Base-by-base conservation (phyloP, 2,329 filamentous ascomycete species). In the Exophiala aquamarina region DNA sequence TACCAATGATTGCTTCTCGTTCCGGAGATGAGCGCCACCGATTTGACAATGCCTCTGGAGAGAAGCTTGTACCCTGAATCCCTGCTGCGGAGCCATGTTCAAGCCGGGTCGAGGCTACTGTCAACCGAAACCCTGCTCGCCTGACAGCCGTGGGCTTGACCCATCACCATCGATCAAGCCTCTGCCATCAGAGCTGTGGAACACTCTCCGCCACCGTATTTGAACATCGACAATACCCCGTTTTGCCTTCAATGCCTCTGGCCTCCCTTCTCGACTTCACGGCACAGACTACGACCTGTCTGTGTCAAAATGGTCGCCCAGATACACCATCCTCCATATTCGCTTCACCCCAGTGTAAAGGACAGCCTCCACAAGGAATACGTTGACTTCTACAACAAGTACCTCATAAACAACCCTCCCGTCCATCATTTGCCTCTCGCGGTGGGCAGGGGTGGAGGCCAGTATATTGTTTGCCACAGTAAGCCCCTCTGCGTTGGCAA, bases 361-460 rank as follows among this genome's bases (percentile, higher is more conserved):
- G 63, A 72, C 56, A 63, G 69, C 29, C 63, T 79, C 40, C 63
- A 78, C 56, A 69, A 73, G 1, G 73, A 78, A 47, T 79, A 79
- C 56, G 71, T 70, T 38, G 67, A 61, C 10, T 79, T 78, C 61
- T 79, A 79, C 63, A 77, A 79, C 57, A 57, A 72, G 52, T 64
- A 77, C 59, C 65, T 79, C 36, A 62, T 74, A 53, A 66, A 76
- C 61, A 67, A 71, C 42, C 75, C 75, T 52, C 76, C 77, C 57
- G 77, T 79, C 2, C 78, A 82, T 57, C 66, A 73, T 11, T 77
- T 79, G 47, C 75, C 78, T 1, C 66, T 82, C 8, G 67, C 67
- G 17, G 74, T 70, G 1, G 80, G 77, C 0, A 68, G 78, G 14
- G 67, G 70, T 15, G 72, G 72, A 43, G 76, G 75, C 7, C 67